Percentiles rank a stretch among this genome's conserved stretches.
phyloP scores from a whole-genome alignment of 768 basidiomycete species.

The Strobilomyces echinocephalus region DNA sequence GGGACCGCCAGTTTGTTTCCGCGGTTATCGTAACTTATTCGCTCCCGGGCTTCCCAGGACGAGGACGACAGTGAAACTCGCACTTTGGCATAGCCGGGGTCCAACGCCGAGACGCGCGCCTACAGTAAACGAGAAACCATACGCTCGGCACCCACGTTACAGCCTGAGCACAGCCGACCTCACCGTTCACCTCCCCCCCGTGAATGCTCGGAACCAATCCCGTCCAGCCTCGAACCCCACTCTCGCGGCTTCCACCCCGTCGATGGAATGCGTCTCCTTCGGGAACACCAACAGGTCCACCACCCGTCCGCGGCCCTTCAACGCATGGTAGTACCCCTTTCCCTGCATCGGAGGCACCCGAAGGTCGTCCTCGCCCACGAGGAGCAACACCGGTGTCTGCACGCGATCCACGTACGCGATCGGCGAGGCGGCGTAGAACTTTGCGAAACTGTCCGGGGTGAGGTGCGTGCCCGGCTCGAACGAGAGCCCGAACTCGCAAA shows the following conservation, averaged over 20 bases:
- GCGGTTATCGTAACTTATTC: too few relatives aligned
- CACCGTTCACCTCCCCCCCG: background rate
- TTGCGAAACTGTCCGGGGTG: constrained; percentile 40
- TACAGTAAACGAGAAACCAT: too few relatives aligned
- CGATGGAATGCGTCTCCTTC: constrained; percentile 58
- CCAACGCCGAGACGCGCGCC: too few relatives aligned
- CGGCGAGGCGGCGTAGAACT: constrained; percentile 50
- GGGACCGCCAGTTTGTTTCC: too few relatives aligned
- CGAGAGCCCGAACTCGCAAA: constrained; percentile 37
- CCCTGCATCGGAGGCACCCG: constrained; percentile 63
- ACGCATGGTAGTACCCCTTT: constrained; percentile 57
- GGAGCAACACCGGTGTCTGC: constrained; percentile 48
- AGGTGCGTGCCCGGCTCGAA: constrained; percentile 37
- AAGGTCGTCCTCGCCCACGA: constrained; percentile 57
- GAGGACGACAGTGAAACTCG: too few relatives aligned
- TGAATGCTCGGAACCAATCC: constrained; percentile 43
- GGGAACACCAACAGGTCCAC: constrained; percentile 61
- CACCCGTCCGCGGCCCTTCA: constrained; percentile 42
- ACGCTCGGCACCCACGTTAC: too few relatives aligned
- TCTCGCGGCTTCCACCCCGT: constrained; percentile 57
- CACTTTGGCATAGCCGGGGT: too few relatives aligned
- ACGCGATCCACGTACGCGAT: constrained; percentile 51
- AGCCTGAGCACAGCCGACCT: too few relatives aligned
- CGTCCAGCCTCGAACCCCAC: constrained; percentile 47
- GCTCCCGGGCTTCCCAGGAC: too few relatives aligned